These are phyloP conservation scores for Phytophthora pisi DNA, from an alignment of 352 stramenopile species.

Conservation along the genomic window DNA sequence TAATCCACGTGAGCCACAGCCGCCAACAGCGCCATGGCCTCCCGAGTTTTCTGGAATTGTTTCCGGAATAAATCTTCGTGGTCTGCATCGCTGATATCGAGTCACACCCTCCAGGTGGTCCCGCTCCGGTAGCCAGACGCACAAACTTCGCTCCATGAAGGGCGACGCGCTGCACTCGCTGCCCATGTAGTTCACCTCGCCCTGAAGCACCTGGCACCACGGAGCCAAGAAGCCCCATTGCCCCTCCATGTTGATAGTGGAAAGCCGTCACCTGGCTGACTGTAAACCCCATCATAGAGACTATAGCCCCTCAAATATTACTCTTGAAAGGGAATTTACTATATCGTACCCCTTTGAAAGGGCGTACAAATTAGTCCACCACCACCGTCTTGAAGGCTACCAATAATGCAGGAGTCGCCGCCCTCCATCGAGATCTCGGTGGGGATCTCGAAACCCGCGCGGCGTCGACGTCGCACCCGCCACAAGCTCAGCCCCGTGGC, in stretches of 20 bases:
- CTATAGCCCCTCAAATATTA: no score
- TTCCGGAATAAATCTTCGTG: background rate
- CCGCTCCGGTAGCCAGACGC: background rate
- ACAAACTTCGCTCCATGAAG: background rate
- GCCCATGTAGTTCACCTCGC: background rate
- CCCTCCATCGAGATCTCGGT: constrained; percentile 23
- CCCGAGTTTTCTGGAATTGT: background rate
- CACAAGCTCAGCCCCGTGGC: constrained; percentile 8
- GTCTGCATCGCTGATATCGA: background rate
- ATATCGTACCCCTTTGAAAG: no score
- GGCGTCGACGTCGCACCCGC: constrained; percentile 26
- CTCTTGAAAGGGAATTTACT: no score
- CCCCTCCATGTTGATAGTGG: background rate
- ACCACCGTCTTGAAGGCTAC: no score
- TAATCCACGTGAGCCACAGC: background rate
- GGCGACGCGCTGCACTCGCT: background rate
- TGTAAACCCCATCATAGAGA: no score
- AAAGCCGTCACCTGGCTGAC: background rate
- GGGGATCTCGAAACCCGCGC: constrained; percentile 21
- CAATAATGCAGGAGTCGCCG: constrained; percentile 19
- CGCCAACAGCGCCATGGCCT: background rate
- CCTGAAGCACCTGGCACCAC: background rate
- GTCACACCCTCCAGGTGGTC: background rate
- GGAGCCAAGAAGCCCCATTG: background rate
- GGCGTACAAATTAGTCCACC: no score